Evolutionary conservation across 768 basidiomycete genomes (phyloP).

Genomic region (Boletellus ananas): DNA sequence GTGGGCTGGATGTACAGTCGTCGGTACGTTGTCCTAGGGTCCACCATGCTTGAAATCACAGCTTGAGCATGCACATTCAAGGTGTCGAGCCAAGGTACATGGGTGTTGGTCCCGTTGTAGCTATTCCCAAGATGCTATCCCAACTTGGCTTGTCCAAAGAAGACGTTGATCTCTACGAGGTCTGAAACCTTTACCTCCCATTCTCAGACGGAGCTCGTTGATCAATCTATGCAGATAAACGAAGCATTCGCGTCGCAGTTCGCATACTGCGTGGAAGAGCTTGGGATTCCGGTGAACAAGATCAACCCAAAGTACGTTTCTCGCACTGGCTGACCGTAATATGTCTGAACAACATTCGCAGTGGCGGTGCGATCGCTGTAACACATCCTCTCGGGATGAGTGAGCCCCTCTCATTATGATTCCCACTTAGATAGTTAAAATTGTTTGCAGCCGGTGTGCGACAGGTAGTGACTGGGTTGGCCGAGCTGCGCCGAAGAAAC

Average conservation of each 20-base stretch:
- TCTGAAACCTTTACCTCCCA: constrained; percentile 18
- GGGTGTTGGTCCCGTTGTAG: constrained; percentile 72
- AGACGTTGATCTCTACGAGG: constrained; percentile 77
- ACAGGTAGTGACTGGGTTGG: constrained; percentile 85
- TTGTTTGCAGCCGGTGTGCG: constrained; percentile 64
- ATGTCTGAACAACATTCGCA: constrained; percentile 27
- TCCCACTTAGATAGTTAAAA: constrained; percentile 11
- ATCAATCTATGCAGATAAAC: constrained; percentile 53
- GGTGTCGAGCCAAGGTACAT: constrained; percentile 76
- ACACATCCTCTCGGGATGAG: constrained; percentile 85
- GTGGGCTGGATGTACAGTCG: constrained; percentile 72
- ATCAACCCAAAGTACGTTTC: constrained; percentile 76
- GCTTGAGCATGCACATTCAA: constrained; percentile 22
- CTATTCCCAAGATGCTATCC: constrained; percentile 65
- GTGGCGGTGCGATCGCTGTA: constrained; percentile 83
- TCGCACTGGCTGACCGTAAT: background rate
- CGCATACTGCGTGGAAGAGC: constrained; percentile 84
- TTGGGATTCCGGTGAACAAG: constrained; percentile 70
- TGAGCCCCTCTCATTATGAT: constrained; percentile 32
- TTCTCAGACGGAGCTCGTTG: background rate
- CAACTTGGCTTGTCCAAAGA: constrained; percentile 61
- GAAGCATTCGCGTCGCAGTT: constrained; percentile 94
- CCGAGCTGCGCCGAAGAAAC: constrained; percentile 68
- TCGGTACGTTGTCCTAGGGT: constrained; percentile 46
- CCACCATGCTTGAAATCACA: background rate